phyloP scores from a whole-genome alignment of 768 basidiomycete genomes.

The Kwoniella newhampshirensis region DNA sequence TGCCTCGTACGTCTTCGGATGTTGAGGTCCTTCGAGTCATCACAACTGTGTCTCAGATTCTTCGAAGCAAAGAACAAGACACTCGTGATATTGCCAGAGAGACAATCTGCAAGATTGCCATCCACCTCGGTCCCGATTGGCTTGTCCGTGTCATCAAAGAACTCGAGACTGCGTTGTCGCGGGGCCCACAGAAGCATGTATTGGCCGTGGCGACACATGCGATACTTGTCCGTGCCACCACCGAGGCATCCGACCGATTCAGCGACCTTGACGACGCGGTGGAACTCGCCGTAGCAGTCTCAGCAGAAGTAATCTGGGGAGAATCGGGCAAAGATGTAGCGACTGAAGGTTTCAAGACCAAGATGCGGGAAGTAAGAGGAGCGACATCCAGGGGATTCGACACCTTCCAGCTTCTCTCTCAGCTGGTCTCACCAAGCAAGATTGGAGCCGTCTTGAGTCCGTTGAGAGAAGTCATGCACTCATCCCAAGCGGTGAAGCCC shows the following conservation, averaged over 20 bases:
- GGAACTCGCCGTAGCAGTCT: slow-evolving; percentile 73
- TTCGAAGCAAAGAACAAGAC: slow-evolving; percentile 92
- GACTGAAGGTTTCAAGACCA: slow-evolving; percentile 88
- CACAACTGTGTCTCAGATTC: slow-evolving; percentile 80
- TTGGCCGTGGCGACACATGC: slow-evolving; percentile 81
- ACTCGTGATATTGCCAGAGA: slow-evolving; percentile 83
- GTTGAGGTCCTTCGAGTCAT: slow-evolving; percentile 72
- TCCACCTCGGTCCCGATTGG: slow-evolving; percentile 69
- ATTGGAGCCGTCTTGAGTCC: slow-evolving; percentile 76
- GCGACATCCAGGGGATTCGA: slow-evolving; percentile 83
- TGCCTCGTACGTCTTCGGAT: slow-evolving; percentile 66
- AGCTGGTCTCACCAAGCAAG: slow-evolving; percentile 70
- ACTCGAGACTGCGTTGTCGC: slow-evolving; percentile 74
- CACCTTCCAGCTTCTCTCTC: slow-evolving; percentile 77
- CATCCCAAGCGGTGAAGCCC: slow-evolving; percentile 74
- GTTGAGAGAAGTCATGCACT: slow-evolving; percentile 76
- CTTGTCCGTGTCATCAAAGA: slow-evolving; percentile 74
- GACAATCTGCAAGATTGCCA: slow-evolving; percentile 74
- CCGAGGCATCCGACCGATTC: slow-evolving; percentile 59
- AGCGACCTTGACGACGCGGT: slow-evolving; percentile 71
- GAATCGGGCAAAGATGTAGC: slow-evolving; percentile 86
- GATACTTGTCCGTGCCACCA: slow-evolving; percentile 75
- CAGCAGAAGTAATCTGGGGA: slow-evolving; percentile 88
- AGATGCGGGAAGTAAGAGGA: slow-evolving; percentile 83
- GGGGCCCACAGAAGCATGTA: slow-evolving; percentile 92